Conservation (phyloP, 202 grass and related monocot species). For the Schoenoplectus tabernaemontani region DNA sequence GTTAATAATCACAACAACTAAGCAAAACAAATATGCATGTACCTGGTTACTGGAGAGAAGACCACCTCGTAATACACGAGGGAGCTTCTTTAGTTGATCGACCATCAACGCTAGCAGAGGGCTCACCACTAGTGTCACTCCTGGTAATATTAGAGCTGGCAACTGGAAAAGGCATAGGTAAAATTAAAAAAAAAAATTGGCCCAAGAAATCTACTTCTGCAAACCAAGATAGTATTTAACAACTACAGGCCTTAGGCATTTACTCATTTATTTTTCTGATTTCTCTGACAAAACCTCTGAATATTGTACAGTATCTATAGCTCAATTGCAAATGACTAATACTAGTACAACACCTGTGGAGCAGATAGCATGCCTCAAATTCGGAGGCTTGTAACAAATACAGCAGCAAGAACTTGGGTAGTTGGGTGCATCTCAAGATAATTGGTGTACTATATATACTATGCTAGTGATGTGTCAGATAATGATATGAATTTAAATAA, state of each 20-base stretch:
- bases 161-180: constrained; percentile 32
- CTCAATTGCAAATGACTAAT: background rate
- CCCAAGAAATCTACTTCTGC: background rate
- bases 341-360: background rate
- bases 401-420: background rate
- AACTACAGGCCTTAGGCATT: background rate
- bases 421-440: background rate
- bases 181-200: constrained; percentile 7
- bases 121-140: constrained; percentile 86
- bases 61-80: constrained; percentile 62
- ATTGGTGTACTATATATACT: background rate
- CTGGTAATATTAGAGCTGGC: constrained; percentile 81
- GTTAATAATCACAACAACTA: constrained; percentile 9
- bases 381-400: background rate
- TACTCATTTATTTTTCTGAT: background rate
- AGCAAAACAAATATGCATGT: constrained; percentile 9
- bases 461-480: background rate
- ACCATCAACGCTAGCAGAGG: constrained; percentile 85
- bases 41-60: constrained; percentile 92
- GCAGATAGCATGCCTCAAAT: background rate
- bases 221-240: background rate
- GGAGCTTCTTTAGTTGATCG: constrained; percentile 86
- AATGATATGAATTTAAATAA: constrained; percentile 14
- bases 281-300: background rate
- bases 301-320: background rate